These are phyloP conservation scores for Litchi chinensis DNA, from an alignment of 345 rosid genomes.

Conservation along the genomic window DNA sequence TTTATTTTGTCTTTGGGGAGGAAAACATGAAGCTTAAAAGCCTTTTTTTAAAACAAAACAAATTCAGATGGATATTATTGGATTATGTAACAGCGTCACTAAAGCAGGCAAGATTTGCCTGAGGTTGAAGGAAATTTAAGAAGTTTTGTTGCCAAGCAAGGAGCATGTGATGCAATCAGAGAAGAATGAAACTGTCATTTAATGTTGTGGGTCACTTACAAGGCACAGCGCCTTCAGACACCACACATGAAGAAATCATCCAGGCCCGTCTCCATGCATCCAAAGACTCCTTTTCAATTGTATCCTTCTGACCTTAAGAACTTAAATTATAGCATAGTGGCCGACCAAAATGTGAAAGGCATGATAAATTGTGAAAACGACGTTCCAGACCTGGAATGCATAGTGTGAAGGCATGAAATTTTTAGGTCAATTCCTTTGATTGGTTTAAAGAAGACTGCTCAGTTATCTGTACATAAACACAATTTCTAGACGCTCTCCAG, in stretches of 20 bases:
- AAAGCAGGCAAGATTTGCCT: background rate
- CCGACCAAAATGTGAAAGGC: background rate
- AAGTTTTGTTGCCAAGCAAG: background rate
- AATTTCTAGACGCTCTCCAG: too few species aligned
- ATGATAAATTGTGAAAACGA: background rate
- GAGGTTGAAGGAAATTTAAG: background rate
- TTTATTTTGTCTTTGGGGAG: too few species aligned
- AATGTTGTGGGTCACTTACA: background rate
- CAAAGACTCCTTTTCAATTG: background rate
- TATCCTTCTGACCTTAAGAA: background rate
- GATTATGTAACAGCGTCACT: background rate
- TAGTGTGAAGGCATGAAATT: background rate
- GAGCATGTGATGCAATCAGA: background rate
- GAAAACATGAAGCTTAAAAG: background rate
- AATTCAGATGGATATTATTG: background rate
- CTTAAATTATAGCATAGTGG: background rate
- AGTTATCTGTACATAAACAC: background rate
- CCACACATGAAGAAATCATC: background rate
- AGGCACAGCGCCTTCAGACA: background rate
- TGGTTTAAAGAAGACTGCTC: slow-evolving; percentile 1
- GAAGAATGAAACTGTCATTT: background rate
- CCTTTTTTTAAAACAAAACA: background rate
- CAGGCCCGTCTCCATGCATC: background rate
- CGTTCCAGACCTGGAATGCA: background rate
- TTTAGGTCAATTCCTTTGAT: background rate